Evolutionary conservation across 2,329 filamentous ascomycete genomes (phyloP).

Genomic region (Chaetomiaceae sp.): DNA sequence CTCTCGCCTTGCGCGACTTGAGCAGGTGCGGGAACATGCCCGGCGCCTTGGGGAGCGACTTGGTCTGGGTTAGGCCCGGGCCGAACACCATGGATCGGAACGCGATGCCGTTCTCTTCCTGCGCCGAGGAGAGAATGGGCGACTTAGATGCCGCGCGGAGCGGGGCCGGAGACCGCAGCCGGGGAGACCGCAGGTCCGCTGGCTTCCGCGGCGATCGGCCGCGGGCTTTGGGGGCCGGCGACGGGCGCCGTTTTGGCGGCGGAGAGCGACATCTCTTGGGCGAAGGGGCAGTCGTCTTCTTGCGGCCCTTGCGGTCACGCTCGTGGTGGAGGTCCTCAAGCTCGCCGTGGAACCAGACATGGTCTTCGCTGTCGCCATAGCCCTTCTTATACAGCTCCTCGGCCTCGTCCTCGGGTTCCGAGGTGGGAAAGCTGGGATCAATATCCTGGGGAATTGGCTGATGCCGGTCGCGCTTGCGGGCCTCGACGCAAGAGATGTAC

Average conservation of each 20-base stretch:
- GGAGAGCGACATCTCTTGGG: slow-evolving; percentile 57
- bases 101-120: slow-evolving; percentile 35
- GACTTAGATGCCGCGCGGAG: slow-evolving; percentile 44
- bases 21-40: slow-evolving; percentile 60
- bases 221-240: slow-evolving; percentile 46
- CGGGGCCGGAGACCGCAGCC: slow-evolving; percentile 64
- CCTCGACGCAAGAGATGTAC: slow-evolving; percentile 78
- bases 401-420: slow-evolving; percentile 81
- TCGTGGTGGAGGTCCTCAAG: slow-evolving; percentile 61
- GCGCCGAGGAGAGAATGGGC: slow-evolving; percentile 40
- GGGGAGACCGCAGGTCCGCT: slow-evolving; percentile 64
- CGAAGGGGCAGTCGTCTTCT: slow-evolving; percentile 46
- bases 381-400: slow-evolving; percentile 56
- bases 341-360: slow-evolving; percentile 64
- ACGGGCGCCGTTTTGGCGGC: slow-evolving; percentile 42
- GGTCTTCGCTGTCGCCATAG: slow-evolving; percentile 60
- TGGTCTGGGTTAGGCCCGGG: slow-evolving; percentile 67
- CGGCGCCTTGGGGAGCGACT: slow-evolving; percentile 76
- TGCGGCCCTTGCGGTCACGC: slow-evolving; percentile 44
- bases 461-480: slow-evolving; percentile 74
- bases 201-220: slow-evolving; percentile 53
- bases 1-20: slow-evolving; percentile 30
- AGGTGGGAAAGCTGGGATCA: slow-evolving; percentile 93
- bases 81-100: slow-evolving; percentile 48
- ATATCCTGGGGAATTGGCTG: slow-evolving; percentile 89